These are phyloP conservation scores for Detonula confervacea DNA, from an alignment of 352 stramenopile species.

Conservation along the genomic window DNA sequence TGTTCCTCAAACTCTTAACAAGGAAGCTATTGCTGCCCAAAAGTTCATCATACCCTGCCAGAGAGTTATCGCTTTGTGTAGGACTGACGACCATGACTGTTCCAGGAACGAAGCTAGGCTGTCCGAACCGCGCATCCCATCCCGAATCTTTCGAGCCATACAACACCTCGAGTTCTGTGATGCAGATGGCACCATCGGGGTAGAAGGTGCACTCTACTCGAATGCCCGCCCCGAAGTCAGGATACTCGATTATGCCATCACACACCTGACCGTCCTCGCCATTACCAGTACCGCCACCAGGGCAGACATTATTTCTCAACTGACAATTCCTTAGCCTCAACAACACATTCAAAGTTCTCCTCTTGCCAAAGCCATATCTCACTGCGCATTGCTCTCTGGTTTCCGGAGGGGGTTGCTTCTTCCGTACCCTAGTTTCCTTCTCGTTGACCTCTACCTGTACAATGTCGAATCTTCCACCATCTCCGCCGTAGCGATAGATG, in stretches of 20 bases:
- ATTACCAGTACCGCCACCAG: constrained; percentile 21
- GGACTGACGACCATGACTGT: constrained; percentile 64
- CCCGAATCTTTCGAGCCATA: constrained; percentile 84
- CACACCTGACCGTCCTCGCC: no score
- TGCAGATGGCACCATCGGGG: constrained; percentile 72
- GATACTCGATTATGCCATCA: constrained; percentile 81
- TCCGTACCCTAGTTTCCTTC: constrained; percentile 76
- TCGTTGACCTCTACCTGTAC: constrained; percentile 84
- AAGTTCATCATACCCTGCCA: constrained; percentile 74
- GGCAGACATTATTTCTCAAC: constrained; percentile 12
- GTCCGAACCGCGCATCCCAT: constrained; percentile 84
- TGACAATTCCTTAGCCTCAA: constrained; percentile 59
- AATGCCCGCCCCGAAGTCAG: constrained; percentile 79
- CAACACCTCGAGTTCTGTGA: constrained; percentile 75
- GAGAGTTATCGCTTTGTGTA: constrained; percentile 29
- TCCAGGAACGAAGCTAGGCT: constrained; percentile 79
- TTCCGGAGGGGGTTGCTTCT: constrained; percentile 76
- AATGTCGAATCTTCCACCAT: constrained; percentile 84
- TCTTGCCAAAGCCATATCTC: constrained; percentile 80
- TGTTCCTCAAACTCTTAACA: constrained; percentile 69
- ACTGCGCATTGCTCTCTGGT: constrained; percentile 79
- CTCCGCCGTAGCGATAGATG: constrained; percentile 84
- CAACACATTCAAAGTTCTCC: constrained; percentile 71
- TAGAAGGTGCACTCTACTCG: constrained; percentile 52
- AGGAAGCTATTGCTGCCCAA: constrained; percentile 68